Evolutionary conservation across 192 early-diverging fungal genomes (phyloP).

Genomic region (Hyaloraphidium curvatum): DNA sequence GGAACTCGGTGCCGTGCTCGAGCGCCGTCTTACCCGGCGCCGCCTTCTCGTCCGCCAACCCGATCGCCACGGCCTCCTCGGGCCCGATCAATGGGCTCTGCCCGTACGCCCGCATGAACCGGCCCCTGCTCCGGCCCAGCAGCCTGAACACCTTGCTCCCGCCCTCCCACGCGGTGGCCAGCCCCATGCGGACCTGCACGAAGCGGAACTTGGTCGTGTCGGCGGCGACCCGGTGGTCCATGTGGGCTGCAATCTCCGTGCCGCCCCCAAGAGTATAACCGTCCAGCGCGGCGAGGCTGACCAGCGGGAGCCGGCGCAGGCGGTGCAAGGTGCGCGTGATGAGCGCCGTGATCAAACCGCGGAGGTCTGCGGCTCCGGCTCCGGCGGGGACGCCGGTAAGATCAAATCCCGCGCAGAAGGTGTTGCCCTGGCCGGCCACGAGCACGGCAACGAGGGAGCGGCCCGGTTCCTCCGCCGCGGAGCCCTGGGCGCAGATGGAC

Average conservation of each 20-base stretch:
- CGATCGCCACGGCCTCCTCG: not conserved
- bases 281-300: constrained; percentile 37
- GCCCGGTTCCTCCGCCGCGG: not conserved
- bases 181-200: constrained; percentile 37
- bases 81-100: not conserved
- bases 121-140: not conserved
- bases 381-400: not conserved
- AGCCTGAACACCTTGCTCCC: not conserved
- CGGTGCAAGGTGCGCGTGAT: constrained; percentile 38
- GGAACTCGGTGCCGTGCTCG: not conserved
- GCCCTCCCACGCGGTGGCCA: constrained; percentile 44
- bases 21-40: not conserved
- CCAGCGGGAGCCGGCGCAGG: constrained; percentile 28
- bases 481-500: not conserved
- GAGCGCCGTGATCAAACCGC: constrained; percentile 21
- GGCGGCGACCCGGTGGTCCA: constrained; percentile 32
- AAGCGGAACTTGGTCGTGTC: constrained; percentile 23
- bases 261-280: constrained; percentile 46
- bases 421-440: not conserved
- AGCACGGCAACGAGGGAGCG: not conserved
- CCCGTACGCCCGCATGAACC: not conserved
- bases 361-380: constrained; percentile 10
- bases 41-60: not conserved
- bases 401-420: not conserved
- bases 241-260: constrained; percentile 34